Evolutionary conservation across 306 rosid species (phyloP), one percentile per base, ranked within the genome.

Genomic region (Myrica gale): DNA sequence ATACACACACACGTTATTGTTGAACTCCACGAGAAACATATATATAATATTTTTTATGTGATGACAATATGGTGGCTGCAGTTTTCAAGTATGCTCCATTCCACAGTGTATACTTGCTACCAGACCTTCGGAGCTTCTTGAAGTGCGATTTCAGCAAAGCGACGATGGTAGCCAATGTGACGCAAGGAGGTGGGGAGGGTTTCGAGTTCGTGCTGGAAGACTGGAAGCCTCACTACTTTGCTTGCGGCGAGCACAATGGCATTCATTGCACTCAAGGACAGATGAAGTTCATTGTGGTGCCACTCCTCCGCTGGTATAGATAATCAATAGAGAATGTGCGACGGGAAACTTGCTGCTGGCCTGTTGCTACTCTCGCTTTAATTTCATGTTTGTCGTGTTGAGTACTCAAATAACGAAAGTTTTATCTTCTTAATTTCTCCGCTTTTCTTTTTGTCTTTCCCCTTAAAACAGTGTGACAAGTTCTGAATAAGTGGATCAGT

Each of bases 41-140:
- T 26, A 26, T 26, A 26, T 26, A 26, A 26, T 26, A 26, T 26
- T 26, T 26, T 26, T 26, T 0, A 26, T 20, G 12, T 54, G 74
- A 4, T 23, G 42, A 39, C 44, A 17, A 44, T 12, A 0, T 54
- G 76, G 44, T 73, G 50, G 41, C 46, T 60, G 84, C 74, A 93
- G 95, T 90, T 15, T 93, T 93, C 85, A 93, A 89, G 84, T 90
- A 87, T 39, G 94, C 86, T 69, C 76, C n/a, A 73, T 76, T 53
- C 7, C 95, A 93, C 61, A 89, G 82, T 42, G 93, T 89, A 15
- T 92, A 85, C 82, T n/a, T 87, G 83, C 85, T 88, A 43, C 75
- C 80, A 15, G 69, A 76, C 52, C 74, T 71, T 3, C 0, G 39
- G 61, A 91, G 95, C 78, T 90, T 82, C 81, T 3, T 13, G 15